Evolutionary conservation across 2,329 filamentous ascomycete genomes (phyloP).

Genomic region (Davidsoniella eucalypti): DNA sequence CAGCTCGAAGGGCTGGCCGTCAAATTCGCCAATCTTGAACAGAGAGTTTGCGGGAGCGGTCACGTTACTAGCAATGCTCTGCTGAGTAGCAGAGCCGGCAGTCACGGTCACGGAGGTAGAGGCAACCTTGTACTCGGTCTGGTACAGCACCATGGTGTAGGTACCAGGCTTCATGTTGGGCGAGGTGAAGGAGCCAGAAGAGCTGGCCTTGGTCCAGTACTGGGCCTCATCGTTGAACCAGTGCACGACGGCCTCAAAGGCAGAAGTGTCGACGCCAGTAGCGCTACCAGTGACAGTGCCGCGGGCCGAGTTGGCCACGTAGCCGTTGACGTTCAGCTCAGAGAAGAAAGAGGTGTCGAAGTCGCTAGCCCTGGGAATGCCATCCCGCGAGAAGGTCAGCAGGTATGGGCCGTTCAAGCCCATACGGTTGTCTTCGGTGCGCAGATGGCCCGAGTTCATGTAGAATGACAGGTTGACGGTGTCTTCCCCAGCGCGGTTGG

Average conservation of each 20-base stretch:
- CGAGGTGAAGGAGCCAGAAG: conserved; percentile 41
- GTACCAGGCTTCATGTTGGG: conserved; percentile 51
- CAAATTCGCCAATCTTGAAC: conserved; percentile 49
- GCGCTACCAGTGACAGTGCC: conserved; percentile 45
- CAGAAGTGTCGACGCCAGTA: conserved; percentile 32
- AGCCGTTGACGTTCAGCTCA: conserved; percentile 39
- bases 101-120: conserved; percentile 31
- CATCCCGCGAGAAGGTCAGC: conserved; percentile 41
- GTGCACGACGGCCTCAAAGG: conserved; percentile 42
- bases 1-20: conserved; percentile 47
- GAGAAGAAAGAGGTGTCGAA: conserved; percentile 43
- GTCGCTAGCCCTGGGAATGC: conserved; percentile 30
- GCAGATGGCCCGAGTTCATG: conserved; percentile 49
- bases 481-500: conserved; percentile 39
- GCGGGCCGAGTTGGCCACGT: conserved; percentile 36
- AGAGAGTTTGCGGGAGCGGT: conserved; percentile 34
- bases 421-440: conserved; percentile 44
- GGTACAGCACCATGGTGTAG: conserved; percentile 52
- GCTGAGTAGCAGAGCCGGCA: conserved; percentile 30
- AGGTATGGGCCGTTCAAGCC: conserved; percentile 52
- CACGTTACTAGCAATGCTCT: conserved; percentile 32
- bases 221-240: conserved; percentile 48
- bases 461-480: conserved; percentile 48
- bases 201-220: conserved; percentile 45
- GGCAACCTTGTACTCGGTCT: conserved; percentile 39